Conservation (phyloP, 2,329 filamentous ascomycete genomes). For the Chrysoporthe cubensis region DNA sequence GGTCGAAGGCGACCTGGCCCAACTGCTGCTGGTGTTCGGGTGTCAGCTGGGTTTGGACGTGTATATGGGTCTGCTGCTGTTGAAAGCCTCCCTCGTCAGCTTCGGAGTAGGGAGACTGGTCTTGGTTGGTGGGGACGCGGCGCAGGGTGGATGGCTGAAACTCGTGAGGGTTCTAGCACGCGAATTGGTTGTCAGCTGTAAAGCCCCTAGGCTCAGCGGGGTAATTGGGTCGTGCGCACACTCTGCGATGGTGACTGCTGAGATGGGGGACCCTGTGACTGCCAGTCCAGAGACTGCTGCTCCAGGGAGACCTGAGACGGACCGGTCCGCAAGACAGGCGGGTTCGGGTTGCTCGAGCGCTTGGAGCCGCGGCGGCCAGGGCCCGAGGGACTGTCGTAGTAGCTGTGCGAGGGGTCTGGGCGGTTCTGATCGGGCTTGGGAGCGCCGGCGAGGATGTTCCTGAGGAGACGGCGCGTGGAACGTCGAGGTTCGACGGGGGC, state of each 20-base stretch:
- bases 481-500: conserved; percentile 47
- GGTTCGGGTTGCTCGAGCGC: conserved; percentile 54
- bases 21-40: conserved; percentile 44
- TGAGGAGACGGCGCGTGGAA: conserved; percentile 58
- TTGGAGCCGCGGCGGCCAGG: conserved; percentile 61
- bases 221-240: conserved; percentile 43
- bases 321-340: conserved; percentile 48
- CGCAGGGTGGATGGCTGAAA: conserved; percentile 49
- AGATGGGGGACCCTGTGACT: conserved; percentile 35
- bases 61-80: conserved; percentile 44
- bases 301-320: conserved; percentile 45
- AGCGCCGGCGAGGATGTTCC: conserved; percentile 54
- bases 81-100: conserved; percentile 49
- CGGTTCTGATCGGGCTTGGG: conserved; percentile 33
- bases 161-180: conserved; percentile 44
- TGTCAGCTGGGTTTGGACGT: conserved; percentile 41
- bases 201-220: background rate
- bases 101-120: conserved; percentile 47
- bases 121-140: conserved; percentile 47
- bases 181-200: conserved; percentile 7
- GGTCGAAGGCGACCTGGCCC: conserved; percentile 46
- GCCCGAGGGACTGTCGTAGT: conserved; percentile 54
- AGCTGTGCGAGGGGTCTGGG: conserved; percentile 37
- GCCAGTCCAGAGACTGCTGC: conserved; percentile 41
- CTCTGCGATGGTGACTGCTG: conserved; percentile 52